phyloP scores from a whole-genome alignment of 371 early-diverging fungal genomes.

The Mucor irregularis region DNA sequence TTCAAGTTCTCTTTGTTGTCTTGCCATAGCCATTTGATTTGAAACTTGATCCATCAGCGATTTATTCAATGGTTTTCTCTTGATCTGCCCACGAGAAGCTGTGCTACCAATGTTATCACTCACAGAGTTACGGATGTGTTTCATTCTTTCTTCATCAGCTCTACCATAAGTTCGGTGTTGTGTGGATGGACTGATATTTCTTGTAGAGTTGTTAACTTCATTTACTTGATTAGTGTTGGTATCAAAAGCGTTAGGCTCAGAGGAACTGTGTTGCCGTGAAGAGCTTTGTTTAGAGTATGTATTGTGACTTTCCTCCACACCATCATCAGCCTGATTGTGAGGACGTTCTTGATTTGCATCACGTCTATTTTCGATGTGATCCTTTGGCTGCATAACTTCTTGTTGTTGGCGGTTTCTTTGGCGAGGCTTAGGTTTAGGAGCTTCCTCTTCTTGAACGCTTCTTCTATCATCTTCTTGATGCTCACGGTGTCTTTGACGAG shows the following conservation, averaged over 20 bases:
- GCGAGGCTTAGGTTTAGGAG: background rate
- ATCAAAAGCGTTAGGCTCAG: too few relatives aligned
- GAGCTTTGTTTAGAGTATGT: too few relatives aligned
- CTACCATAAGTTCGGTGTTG: background rate
- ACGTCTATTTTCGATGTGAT: too few relatives aligned
- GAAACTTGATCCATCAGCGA: conserved; percentile 20
- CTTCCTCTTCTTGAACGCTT: background rate
- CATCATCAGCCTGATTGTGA: too few relatives aligned
- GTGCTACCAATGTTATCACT: conserved; percentile 24
- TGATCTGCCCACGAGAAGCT: conserved; percentile 25
- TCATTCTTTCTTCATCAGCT: background rate
- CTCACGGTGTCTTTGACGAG: background rate
- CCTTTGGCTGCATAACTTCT: too few relatives aligned
- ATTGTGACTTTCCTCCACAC: too few relatives aligned
- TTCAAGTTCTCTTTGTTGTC: conserved; percentile 6
- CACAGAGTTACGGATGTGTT: background rate
- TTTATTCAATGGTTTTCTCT: conserved; percentile 36
- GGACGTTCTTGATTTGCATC: too few relatives aligned
- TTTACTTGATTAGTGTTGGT: too few relatives aligned
- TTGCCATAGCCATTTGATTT: conserved; percentile 11
- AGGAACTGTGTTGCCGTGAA: too few relatives aligned
- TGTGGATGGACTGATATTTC: background rate
- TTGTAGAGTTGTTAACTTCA: too few relatives aligned
- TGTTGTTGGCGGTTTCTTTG: background rate
- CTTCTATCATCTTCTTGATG: background rate